A percentile compares a stretch with the other conserved stretches of the same genome.
These are phyloP conservation scores for Phaffia australis DNA, from an alignment of 768 basidiomycete genomes.

Conservation along the genomic window DNA sequence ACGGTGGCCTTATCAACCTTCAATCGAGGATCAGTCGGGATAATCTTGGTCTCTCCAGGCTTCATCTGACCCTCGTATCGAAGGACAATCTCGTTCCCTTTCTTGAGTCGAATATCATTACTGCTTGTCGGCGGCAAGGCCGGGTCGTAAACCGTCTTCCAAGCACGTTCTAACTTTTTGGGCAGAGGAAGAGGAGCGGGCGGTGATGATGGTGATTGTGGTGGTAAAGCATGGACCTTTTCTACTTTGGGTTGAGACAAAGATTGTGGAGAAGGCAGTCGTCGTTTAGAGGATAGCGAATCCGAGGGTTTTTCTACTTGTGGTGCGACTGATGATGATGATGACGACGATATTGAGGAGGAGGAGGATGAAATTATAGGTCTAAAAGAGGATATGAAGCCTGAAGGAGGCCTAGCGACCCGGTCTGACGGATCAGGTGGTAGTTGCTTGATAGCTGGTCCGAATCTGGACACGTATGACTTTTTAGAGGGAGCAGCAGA, in stretches of 20 bases:
- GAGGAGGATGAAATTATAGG: too few relatives aligned
- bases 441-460: too few relatives aligned
- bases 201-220: neutral
- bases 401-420: too few relatives aligned
- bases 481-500: too few relatives aligned
- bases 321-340: too few relatives aligned
- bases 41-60: neutral
- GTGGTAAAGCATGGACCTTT: neutral
- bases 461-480: too few relatives aligned
- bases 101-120: neutral
- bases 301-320: too few relatives aligned
- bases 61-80: neutral
- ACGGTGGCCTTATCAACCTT: neutral
- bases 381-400: too few relatives aligned
- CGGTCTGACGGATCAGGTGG: too few relatives aligned
- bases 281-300: too few relatives aligned
- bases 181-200: neutral
- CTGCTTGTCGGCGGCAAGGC: neutral
- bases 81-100: neutral
- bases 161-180: neutral
- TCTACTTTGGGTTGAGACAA: neutral
- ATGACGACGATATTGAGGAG: too few relatives aligned
- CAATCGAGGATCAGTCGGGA: conserved; percentile 8
- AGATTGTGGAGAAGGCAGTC: neutral
- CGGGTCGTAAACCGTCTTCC: conserved; percentile 2